Conservation (phyloP, 179 eudicot species). For the Gypsophila paniculata region DNA sequence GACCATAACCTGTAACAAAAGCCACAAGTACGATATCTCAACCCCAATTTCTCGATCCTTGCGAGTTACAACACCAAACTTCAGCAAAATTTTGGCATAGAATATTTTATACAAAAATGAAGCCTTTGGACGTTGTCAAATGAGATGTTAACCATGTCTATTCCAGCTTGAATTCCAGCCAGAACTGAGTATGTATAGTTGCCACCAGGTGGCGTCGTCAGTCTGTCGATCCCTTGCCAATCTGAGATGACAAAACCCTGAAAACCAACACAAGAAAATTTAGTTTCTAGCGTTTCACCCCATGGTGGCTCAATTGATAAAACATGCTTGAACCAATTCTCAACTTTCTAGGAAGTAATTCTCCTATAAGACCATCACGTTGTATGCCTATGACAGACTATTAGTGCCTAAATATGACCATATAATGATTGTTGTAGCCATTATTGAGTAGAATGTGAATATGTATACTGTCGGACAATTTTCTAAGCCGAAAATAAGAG, state of each 20-base stretch:
- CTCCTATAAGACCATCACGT: too few relatives aligned
- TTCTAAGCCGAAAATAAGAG: neutral
- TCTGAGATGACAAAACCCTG: conserved; percentile 55
- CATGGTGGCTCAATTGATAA: too few relatives aligned
- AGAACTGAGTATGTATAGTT: conserved; percentile 43
- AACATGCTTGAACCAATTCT: too few relatives aligned
- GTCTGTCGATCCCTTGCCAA: conserved; percentile 49
- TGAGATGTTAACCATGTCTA: conserved; percentile 42
- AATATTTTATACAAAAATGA: neutral
- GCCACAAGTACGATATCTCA: neutral
- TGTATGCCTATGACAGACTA: too few relatives aligned
- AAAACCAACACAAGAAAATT: conserved; percentile 19
- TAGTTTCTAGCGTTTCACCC: too few relatives aligned
- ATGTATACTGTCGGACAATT: neutral
- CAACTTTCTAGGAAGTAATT: too few relatives aligned
- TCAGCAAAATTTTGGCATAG: neutral
- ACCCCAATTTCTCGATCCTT: neutral
- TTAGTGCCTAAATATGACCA: too few relatives aligned
- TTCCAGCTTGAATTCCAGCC: conserved; percentile 46
- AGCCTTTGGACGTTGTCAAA: neutral
- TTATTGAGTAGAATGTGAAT: too few relatives aligned
- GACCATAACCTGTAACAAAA: conserved; percentile 38
- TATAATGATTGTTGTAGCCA: too few relatives aligned
- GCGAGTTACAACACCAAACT: neutral
- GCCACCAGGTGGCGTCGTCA: conserved; percentile 40